Percentiles rank a stretch among this genome's conserved stretches.
Evolutionary conservation across 2,329 filamentous ascomycete species (phyloP).

Genomic region (Colletotrichum sp.): DNA sequence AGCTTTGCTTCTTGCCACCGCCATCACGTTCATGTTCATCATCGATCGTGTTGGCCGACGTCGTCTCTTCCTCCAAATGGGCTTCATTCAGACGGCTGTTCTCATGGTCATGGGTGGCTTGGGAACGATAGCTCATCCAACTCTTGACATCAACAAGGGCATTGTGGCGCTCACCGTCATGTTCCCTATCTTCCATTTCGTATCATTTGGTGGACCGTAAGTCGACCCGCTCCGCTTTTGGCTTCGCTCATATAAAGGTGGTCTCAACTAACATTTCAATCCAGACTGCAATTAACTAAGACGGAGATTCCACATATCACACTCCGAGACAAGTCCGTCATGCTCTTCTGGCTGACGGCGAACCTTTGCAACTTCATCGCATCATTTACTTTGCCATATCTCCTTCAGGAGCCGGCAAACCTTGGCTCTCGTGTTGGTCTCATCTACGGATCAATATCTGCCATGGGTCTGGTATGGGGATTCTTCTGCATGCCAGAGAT

Average conservation of each 20-base stretch:
- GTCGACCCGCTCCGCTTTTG: not conserved
- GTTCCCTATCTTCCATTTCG: constrained; percentile 23
- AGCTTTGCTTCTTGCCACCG: constrained; percentile 20
- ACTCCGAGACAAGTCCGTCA: constrained; percentile 17
- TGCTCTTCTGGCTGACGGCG: constrained; percentile 15
- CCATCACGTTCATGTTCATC: constrained; percentile 22
- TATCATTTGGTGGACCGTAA: constrained; percentile 18
- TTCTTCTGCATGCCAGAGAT: constrained; percentile 17
- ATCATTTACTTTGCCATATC: constrained; percentile 7
- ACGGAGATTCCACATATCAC: constrained; percentile 19
- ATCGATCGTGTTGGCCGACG: constrained; percentile 17
- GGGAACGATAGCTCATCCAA: constrained; percentile 19
- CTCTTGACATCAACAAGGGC: constrained; percentile 22
- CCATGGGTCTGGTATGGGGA: constrained; percentile 7
- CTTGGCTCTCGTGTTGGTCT: constrained; percentile 12
- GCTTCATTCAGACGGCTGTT: constrained; percentile 21
- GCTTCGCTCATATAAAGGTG: not conserved
- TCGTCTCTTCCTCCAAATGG: constrained; percentile 21
- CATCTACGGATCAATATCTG: constrained; percentile 13
- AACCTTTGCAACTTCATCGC: constrained; percentile 16
- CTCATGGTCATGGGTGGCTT: constrained; percentile 30
- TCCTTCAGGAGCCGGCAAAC: constrained; percentile 16
- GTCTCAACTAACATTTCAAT: not conserved
- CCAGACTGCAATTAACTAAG: constrained; percentile 15
- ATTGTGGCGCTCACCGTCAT: constrained; percentile 29